These are phyloP conservation scores for Colletotrichum spinosum DNA, from an alignment of 2,329 filamentous ascomycete species.

Conservation along the genomic window DNA sequence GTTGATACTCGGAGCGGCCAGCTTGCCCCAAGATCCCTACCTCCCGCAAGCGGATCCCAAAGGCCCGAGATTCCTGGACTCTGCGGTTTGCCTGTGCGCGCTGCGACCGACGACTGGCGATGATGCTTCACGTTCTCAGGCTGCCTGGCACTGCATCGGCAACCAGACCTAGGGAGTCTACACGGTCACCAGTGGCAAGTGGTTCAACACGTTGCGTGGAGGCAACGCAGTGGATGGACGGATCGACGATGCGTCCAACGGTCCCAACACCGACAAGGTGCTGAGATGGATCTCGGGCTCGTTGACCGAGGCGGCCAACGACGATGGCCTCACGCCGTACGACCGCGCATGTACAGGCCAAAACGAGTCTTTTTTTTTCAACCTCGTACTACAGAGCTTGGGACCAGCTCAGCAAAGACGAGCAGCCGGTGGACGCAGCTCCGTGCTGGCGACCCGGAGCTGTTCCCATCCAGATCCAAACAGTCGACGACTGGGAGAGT, in stretches of 20 bases:
- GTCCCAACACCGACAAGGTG: slow-evolving; percentile 45
- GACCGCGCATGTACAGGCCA: slow-evolving; percentile 55
- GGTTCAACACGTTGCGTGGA: slow-evolving; percentile 50
- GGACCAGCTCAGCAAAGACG: too few relatives aligned
- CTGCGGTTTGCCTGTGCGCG: slow-evolving; percentile 52
- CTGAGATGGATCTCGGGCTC: slow-evolving; percentile 46
- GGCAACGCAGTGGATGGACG: slow-evolving; percentile 41
- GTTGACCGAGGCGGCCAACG: slow-evolving; percentile 34
- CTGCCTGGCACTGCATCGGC: slow-evolving; percentile 58
- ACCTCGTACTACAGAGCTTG: too few relatives aligned
- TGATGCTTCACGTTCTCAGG: slow-evolving; percentile 19
- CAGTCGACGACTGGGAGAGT: too few relatives aligned
- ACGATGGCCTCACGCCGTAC: slow-evolving; percentile 46
- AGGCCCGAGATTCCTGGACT: slow-evolving; percentile 55
- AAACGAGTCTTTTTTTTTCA: slow-evolving; percentile 53
- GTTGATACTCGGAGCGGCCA: background rate
- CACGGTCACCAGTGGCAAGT: slow-evolving; percentile 51
- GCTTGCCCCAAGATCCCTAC: slow-evolving; percentile 52
- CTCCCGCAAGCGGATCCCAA: slow-evolving; percentile 44
- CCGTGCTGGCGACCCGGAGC: too few relatives aligned
- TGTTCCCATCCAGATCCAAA: too few relatives aligned
- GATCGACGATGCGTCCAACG: slow-evolving; percentile 51
- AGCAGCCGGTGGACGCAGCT: too few relatives aligned
- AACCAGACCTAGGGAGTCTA: slow-evolving; percentile 56
- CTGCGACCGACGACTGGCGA: slow-evolving; percentile 42